Conservation (phyloP, 2,329 filamentous ascomycete genomes). For the Orbilia quercus region DNA sequence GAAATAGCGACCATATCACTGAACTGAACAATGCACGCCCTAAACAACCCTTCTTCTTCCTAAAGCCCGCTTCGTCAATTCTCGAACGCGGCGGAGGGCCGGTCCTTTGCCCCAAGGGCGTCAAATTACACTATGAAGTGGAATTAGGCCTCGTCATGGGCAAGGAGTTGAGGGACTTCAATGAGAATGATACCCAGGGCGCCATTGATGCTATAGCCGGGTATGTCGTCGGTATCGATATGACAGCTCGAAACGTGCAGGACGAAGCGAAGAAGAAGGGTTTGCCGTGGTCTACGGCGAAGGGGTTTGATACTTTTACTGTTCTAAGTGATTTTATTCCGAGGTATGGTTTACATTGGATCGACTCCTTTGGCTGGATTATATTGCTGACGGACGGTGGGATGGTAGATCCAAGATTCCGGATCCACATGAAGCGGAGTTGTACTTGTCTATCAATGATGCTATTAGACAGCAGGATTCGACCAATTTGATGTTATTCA, state of each 20-base stretch:
- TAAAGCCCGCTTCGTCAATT: slow-evolving; percentile 91
- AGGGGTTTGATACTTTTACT: slow-evolving; percentile 97
- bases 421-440: slow-evolving; percentile 86
- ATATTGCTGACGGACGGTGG: not conserved
- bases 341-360: slow-evolving; percentile 65
- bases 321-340: slow-evolving; percentile 84
- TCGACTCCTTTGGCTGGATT: not conserved
- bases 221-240: slow-evolving; percentile 92
- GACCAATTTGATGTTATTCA: slow-evolving; percentile 94
- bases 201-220: slow-evolving; percentile 65
- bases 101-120: slow-evolving; percentile 82
- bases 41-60: slow-evolving; percentile 98
- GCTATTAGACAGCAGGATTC: slow-evolving; percentile 83
- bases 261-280: slow-evolving; percentile 97
- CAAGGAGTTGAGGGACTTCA: slow-evolving; percentile 79
- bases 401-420: slow-evolving; percentile 71
- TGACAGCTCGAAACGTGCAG: slow-evolving; percentile 95
- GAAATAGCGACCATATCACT: slow-evolving; percentile 77
- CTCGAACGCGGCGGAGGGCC: slow-evolving; percentile 81
- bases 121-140: slow-evolving; percentile 92
- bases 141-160: slow-evolving; percentile 92
- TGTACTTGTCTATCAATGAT: slow-evolving; percentile 86
- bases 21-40: slow-evolving; percentile 89
- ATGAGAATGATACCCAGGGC: slow-evolving; percentile 74
- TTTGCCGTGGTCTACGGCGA: slow-evolving; percentile 93